Evolutionary conservation across 768 basidiomycete genomes (phyloP), one percentile per base, ranked within the genome.

Genomic region (Psilocybe azurescens): DNA sequence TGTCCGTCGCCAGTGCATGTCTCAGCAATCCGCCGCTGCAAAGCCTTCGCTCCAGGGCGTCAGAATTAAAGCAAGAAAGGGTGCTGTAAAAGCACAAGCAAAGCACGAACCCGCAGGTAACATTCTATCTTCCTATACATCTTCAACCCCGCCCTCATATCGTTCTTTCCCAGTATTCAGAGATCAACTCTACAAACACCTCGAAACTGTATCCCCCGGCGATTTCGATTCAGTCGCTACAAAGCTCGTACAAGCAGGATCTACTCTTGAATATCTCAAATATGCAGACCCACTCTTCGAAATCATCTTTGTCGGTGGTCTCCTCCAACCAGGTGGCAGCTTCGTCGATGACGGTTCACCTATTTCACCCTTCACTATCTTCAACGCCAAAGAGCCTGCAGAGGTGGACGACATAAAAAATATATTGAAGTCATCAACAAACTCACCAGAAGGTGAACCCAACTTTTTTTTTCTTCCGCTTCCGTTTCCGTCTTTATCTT

Each of bases 281-380:
- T 98, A 99, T 89, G 93, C 94, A 78, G 95, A 97, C 70, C 85
- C 90, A 59, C 89, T 99, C 70, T 99, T 97, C 78, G 96, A 99
- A 79, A 87, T 97, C 80, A 85, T 98, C 73, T 86, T 99, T 71
- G 91, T 95, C 72, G 97, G 97, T 53, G 94, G 95, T 46, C 90
- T 99, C 65, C 88, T 99, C 69, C 96, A 98, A 77, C 97, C 97
- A 18, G 97, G 97, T 55, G 97, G 97, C 62, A 87, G 82, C 70
- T 95, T 93, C 78, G 70, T 98, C 77, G 95, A 97, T 60, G 93
- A 95, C 63, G 89, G 88, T 53, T 89, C 91, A 20, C 91, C 93
- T 30, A 81, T 87, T 13, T 95, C 90, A 39, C 93, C 95, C 41
- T 96, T 98, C 81, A 91, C 94, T 59, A 81, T 96, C 73, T 87